Evolutionary conservation across 768 basidiomycete species (phyloP), one percentile per base, ranked within the genome.

Genomic region (Hysterangium stoloniferum): DNA sequence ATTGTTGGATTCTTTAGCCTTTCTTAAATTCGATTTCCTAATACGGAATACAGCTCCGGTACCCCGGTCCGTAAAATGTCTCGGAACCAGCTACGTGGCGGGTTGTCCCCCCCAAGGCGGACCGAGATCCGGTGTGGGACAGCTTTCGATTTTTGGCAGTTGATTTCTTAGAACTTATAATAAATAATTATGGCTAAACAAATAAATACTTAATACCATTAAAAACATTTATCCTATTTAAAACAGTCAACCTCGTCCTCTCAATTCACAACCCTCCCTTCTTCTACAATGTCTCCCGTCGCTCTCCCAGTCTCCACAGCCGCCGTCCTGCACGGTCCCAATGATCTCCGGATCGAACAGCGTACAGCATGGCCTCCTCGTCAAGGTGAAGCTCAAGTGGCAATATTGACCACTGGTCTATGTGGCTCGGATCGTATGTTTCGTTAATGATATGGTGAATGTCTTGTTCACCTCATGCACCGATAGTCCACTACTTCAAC

Each of bases 401-500:
- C 78, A 53, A 73, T 95, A 55, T 71, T 74, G 50, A 72, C 86
- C 35, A 97, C 94, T 4, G 95, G 95, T 53, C 79, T 98, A 47
- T 98, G 94, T 60, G 94, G 94, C 53, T 82, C 79, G 51, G 89
- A 90, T 66, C 65, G 86, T 84, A 58, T 61, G 80, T 74, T 31
- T 57, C 45, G 27, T 35, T 40, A 20, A 19, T 28, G 13, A 56
- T 31, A 51, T 43, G 27, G 27, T 48, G 7, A 28, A 20, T 38
- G 22, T 27, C 12, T 45, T 34, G 48, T 46, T 46, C 43, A 45
- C 29, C 52, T 8, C 1, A n/a, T 28, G 11, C 33, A 33, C 29
- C 45, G 17, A 40, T 58, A 94, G 91, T 94, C 8, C 94, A 96
- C 67, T 96, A 97, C 70, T 96, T 86, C 68, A 65, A 71, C 28